phyloP scores from a whole-genome alignment of 2,329 filamentous ascomycete genomes.

The Penicillium sp. region DNA sequence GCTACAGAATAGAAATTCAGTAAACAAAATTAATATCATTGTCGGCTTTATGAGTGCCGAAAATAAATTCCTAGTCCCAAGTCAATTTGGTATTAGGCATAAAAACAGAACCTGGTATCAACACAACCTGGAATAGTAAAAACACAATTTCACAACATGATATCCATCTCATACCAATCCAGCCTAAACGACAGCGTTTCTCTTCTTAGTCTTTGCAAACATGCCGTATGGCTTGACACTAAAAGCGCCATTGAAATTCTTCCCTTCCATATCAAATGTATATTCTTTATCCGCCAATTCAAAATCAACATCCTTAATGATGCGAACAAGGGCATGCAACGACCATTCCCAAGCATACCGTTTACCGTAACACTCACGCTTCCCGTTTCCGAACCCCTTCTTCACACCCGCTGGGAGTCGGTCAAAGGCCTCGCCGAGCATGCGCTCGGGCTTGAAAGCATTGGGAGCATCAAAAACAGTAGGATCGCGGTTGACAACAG shows the following conservation, averaged over 20 bases:
- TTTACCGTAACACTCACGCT: slow-evolving; percentile 68
- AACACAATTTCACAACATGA: not conserved
- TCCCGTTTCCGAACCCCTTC: slow-evolving; percentile 73
- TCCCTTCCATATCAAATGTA: slow-evolving; percentile 20
- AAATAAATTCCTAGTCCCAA: not conserved
- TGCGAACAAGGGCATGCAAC: slow-evolving; percentile 58
- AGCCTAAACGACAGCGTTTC: not conserved
- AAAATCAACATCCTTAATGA: slow-evolving; percentile 71
- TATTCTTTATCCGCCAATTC: slow-evolving; percentile 57
- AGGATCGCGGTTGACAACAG: slow-evolving; percentile 63
- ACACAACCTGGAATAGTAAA: not conserved
- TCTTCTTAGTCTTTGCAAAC: slow-evolving; percentile 4
- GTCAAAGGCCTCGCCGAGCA: slow-evolving; percentile 69
- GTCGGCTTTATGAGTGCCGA: not conserved
- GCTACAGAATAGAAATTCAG: not conserved
- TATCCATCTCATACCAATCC: not conserved
- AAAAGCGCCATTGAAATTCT: slow-evolving; percentile 46
- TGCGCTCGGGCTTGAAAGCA: slow-evolving; percentile 68
- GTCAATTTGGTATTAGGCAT: not conserved
- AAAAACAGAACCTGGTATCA: not conserved
- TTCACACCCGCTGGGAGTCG: slow-evolving; percentile 62
- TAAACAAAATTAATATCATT: not conserved
- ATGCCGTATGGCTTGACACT: slow-evolving; percentile 15
- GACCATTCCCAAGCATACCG: slow-evolving; percentile 74
- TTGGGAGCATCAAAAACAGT: slow-evolving; percentile 63